Base-by-base conservation (phyloP, 495 filamentous ascomycete species). In the Halenospora varia region DNA sequence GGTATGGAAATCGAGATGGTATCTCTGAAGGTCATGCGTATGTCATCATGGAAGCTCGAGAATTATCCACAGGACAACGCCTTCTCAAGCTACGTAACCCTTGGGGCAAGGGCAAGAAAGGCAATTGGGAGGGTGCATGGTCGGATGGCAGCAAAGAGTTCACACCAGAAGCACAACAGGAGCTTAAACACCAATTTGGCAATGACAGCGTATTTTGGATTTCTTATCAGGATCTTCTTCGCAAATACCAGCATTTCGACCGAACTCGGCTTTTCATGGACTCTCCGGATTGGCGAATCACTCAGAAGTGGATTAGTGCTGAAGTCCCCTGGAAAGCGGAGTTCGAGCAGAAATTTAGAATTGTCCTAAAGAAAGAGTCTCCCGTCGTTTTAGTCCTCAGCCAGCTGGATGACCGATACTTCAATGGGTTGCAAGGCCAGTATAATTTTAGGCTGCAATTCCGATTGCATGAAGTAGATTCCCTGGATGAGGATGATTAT, bases 91-190 rank as follows among this genome's bases (percentile, higher is more conserved):
- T 96, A 24, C 58, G 88, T 75, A 96, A 97, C 62, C 93, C 93
- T 0, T 96, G 92, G 92, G 93, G 93, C 1, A 82, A 79, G 51
- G 81, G 82, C 2, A 92, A 95, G 70, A 60, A 60, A 39, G 62
- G 62, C 2, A 90, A 94, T 70, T 96, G 92, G 88, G 84, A 75
- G 10, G 88, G 88, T 4, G 71, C 89, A 3, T 95, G 91, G 88
- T 88, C 86, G n/a, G 90, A 96, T 64, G 91, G 93, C 15, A 92
- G 88, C 9, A 89, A 92, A 64, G 86, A 96, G 70, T 97, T 93
- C 89, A 96, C 90, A 1, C 74, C 89, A 0, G 85, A 95, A 64
- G 95, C 90, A 89, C 85, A 96, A 78, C 69, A 81, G 41, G 84
- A 84, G 55, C 77, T 97, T 0, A 76, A 81, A 24, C 91, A 96